Evolutionary conservation across 768 basidiomycete species (phyloP).

Genomic region (Leccinum uliginosum): DNA sequence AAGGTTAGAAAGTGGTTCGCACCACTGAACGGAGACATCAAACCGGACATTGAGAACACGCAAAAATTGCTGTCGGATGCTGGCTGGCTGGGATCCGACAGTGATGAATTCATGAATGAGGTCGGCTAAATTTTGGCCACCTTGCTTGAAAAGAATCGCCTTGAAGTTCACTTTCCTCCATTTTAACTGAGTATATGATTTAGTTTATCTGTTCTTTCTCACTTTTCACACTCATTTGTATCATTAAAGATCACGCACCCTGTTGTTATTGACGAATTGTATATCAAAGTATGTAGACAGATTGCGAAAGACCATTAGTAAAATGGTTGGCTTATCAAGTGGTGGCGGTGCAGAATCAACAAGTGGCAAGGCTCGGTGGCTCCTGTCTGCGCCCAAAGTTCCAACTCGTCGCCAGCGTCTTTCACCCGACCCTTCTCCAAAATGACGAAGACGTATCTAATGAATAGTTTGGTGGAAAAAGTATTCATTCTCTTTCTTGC

Average conservation of each 20-base stretch:
- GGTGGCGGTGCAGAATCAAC: slow-evolving; percentile 14
- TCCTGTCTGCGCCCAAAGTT: slow-evolving; percentile 19
- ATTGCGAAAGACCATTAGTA: too few species aligned
- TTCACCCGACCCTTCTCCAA: slow-evolving; percentile 19
- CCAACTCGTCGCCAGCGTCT: not conserved
- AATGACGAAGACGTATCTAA: slow-evolving; percentile 84
- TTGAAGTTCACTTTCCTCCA: not conserved
- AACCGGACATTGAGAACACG: slow-evolving; percentile 49
- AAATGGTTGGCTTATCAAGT: not conserved
- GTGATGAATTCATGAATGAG: not conserved
- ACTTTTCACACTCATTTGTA: slow-evolving; percentile 1
- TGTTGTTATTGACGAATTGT: not conserved
- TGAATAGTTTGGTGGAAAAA: slow-evolving; percentile 84
- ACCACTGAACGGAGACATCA: slow-evolving; percentile 63
- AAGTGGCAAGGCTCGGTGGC: slow-evolving; percentile 6
- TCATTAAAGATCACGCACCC: not conserved
- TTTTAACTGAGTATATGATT: not conserved
- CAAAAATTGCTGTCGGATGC: slow-evolving; percentile 45
- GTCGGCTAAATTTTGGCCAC: not conserved
- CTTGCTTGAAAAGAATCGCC: too few species aligned
- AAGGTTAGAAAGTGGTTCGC: slow-evolving; percentile 58
- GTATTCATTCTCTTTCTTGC: slow-evolving; percentile 29
- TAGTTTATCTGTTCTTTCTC: not conserved
- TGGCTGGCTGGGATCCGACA: slow-evolving; percentile 38
- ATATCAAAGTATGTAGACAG: not conserved